phyloP scores from a whole-genome alignment of 306 rosid genomes.

The Ochetophila trinervis region DNA sequence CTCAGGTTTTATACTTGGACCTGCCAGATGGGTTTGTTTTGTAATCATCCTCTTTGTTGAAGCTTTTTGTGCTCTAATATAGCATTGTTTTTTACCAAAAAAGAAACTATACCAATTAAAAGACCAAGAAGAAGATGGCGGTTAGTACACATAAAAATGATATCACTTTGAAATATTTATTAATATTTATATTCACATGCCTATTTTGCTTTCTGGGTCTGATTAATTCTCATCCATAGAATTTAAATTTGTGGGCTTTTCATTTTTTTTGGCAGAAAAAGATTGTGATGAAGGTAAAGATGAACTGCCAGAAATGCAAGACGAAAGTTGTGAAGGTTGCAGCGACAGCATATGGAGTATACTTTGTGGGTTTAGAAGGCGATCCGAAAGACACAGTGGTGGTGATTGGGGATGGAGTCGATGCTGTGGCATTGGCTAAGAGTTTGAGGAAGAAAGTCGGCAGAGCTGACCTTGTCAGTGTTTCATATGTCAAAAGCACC shows the following conservation, averaged over 20 bases:
- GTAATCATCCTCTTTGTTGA: too few relatives aligned
- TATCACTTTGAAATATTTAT: too few relatives aligned
- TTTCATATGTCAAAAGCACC: background rate
- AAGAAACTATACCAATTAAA: too few relatives aligned
- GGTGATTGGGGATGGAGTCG: constrained; percentile 45
- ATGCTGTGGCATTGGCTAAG: constrained; percentile 27
- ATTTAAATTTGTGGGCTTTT: background rate
- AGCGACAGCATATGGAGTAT: constrained; percentile 21
- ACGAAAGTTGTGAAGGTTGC: constrained; percentile 32
- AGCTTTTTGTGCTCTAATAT: too few relatives aligned
- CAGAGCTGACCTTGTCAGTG: constrained; percentile 24
- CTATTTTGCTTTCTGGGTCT: too few relatives aligned
- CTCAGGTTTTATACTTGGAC: too few relatives aligned
- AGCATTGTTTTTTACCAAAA: too few relatives aligned
- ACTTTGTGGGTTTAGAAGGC: constrained; percentile 43
- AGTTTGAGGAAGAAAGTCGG: constrained; percentile 48
- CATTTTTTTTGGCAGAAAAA: constrained; percentile 41
- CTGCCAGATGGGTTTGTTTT: too few relatives aligned
- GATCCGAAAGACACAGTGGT: constrained; percentile 32
- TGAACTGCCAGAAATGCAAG: constrained; percentile 44
- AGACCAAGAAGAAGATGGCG: too few relatives aligned
- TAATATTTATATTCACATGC: too few relatives aligned
- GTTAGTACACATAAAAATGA: too few relatives aligned
- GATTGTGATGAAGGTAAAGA: constrained; percentile 50
- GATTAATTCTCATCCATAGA: too few relatives aligned